Evolutionary conservation across 805 yeast species (phyloP), one percentile per base, ranked within the genome.

Genomic region (Saturnispora sekii): DNA sequence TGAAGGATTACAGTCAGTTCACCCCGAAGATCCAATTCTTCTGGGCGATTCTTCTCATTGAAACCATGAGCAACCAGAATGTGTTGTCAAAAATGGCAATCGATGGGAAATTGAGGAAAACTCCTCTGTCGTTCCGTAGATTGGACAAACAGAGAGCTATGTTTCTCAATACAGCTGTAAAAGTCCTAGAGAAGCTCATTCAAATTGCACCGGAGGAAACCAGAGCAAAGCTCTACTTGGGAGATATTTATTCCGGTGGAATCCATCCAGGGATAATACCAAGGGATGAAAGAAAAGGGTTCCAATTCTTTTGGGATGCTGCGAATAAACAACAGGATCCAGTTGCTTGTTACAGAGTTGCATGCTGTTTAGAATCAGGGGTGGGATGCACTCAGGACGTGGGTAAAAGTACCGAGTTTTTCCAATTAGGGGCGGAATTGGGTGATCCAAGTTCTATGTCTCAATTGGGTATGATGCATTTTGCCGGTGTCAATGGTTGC

Each of bases 371-470:
- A 54, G 93, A 84, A 58, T 66, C 81, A 57, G 81, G 85, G 14
- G 69, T 74, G 47, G 82, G 83, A 2, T 64, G 73, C 21, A 53
- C 63, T 44, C 56, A 65, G 35, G 73, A 74, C 52, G 41, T 58
- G 16, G 61, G 64, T 14, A 67, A 68, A 47, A 79, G 87, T 9
- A 61, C 77, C 21, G 54, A 64, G 11, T 77, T 73, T 64, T 82
- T 77, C 61, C 66, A 68, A 32, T 65, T 68, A 39, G 84, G 87
- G 0, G 85, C 89, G 3, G 62, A 68, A n/a, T 59, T 71, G 17
- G 82, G 81, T 5, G 77, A 74, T 51, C 75, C 73, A 3, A 72
- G 79, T 11, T 79, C 87, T 17, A 81, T 82, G 84, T 82, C 80
- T 63, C 81, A 82, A 60, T 62, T 83, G 14, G 93, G 88, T 5